Evolutionary conservation across 1,284 basidiomycete species (phyloP).

Genomic region (Heliocybe sulcata): DNA sequence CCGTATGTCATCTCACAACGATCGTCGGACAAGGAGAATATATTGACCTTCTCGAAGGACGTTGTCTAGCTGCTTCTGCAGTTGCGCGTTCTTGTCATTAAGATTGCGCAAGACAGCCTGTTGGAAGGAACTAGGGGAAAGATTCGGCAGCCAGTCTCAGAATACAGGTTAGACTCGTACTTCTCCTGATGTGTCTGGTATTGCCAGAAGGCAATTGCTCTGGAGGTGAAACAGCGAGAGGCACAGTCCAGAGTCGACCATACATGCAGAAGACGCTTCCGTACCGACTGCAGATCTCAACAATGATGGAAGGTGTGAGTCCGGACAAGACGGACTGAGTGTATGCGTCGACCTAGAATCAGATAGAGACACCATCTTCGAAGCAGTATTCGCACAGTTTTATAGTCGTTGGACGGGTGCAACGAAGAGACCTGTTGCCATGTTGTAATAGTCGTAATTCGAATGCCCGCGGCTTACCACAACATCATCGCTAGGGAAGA

Average conservation of each 20-base stretch:
- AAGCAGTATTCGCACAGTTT: slow-evolving; percentile 37
- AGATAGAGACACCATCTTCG: slow-evolving; percentile 1
- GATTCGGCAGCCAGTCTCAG: not conserved
- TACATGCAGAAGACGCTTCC: slow-evolving; percentile 12
- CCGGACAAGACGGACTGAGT: slow-evolving; percentile 77
- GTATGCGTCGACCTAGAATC: slow-evolving; percentile 5
- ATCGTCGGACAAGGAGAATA: not conserved
- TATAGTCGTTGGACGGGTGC: slow-evolving; percentile 80
- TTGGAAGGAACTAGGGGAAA: slow-evolving; percentile 58
- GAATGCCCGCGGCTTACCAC: slow-evolving; percentile 40
- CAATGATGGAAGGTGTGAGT: slow-evolving; percentile 59
- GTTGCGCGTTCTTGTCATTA: slow-evolving; percentile 71
- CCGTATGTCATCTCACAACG: not conserved
- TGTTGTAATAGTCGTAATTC: not conserved
- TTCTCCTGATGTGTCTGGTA: slow-evolving; percentile 82
- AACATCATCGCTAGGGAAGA: slow-evolving; percentile 61
- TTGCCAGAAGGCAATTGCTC: slow-evolving; percentile 82
- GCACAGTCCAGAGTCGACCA: not conserved
- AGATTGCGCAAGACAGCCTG: slow-evolving; percentile 71
- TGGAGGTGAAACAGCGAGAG: slow-evolving; percentile 17
- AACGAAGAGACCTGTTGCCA: slow-evolving; percentile 59
- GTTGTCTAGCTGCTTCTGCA: slow-evolving; percentile 77
- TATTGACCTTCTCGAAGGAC: slow-evolving; percentile 67
- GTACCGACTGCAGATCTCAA: slow-evolving; percentile 75
- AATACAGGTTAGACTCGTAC: slow-evolving; percentile 24